Evolutionary conservation across 163 green algal genomes (phyloP), one percentile per base, ranked within the genome.

Genomic region (Scenedesmus sp.): DNA sequence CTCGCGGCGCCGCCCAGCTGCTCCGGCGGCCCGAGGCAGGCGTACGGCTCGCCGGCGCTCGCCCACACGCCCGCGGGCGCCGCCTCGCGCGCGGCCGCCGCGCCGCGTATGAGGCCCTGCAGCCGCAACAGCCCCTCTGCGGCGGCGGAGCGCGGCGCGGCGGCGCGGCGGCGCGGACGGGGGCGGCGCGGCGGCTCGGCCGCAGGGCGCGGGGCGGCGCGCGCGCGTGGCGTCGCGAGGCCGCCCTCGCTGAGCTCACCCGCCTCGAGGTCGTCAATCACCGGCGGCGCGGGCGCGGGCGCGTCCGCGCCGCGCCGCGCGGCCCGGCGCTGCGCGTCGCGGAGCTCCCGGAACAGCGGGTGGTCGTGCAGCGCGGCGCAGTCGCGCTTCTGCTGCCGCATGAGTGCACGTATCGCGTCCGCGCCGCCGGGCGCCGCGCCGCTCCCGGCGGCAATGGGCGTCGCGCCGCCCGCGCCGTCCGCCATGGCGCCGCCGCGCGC

Each of bases 301-400:
- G 39, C 31, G 54, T 48, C 66, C n/a, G 39, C 36, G n/a, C 62
- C 66, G 3, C 80, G 48, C 57, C 5, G 5, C 24, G 48, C 34
- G 17, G 22, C n/a, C 4, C 20, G 33, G 3, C 33, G 34, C n/a
- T 62, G 69, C 3, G 72, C 62, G 28, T 75, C 60, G 22, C 81
- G 63, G 42, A 92, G 88, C 60, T 90, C 85, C 54, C 81, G 81
- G 63, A 90, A 90, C 4, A 92, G 74, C 24, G 81, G 66, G 51
- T 90, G 89, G 5, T 67, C 71, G 53, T 92, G 85, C 48, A 92
- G 76, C 24, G 69, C 48, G 13, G 76, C 39, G 34, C 77, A 83
- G 20, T 84, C 75, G 14, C 72, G 63, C 65, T 92, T 87, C 78
- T 92, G 87, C 66, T 92, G 85, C 1, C 85, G 75, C 53, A 92